Percentiles rank a stretch among this genome's conserved stretches.
These are phyloP conservation scores for Boletus subparvulus DNA, from an alignment of 768 basidiomycete species.

Conservation along the genomic window DNA sequence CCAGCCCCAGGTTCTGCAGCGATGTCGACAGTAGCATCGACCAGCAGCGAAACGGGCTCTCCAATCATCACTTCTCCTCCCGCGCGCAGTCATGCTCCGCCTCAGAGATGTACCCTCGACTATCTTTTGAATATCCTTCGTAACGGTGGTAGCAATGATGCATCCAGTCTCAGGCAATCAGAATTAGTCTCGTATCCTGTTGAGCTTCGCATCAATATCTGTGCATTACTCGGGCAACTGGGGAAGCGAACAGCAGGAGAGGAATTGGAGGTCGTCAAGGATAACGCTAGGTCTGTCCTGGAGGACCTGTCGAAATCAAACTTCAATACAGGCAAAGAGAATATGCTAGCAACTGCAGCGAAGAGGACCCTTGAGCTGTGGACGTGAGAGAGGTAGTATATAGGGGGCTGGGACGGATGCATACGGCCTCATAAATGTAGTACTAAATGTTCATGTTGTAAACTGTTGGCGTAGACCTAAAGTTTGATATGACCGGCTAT, in stretches of 20 bases:
- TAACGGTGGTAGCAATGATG: conserved; percentile 35
- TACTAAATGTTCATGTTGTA: conserved; percentile 1
- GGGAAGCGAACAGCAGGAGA: conserved; percentile 51
- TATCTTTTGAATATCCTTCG: conserved; percentile 63
- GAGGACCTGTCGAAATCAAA: conserved; percentile 44
- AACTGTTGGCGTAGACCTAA: not conserved
- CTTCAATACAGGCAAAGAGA: conserved; percentile 35
- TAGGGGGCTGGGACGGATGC: not conserved
- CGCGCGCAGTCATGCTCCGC: conserved; percentile 36
- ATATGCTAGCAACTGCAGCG: conserved; percentile 38
- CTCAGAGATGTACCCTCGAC: conserved; percentile 62
- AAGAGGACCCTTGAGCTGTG: conserved; percentile 44
- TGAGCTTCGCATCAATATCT: conserved; percentile 76
- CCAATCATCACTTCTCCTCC: conserved; percentile 48
- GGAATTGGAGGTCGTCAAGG: conserved; percentile 51
- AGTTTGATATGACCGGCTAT: conserved; percentile 6
- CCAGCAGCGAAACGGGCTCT: conserved; percentile 46
- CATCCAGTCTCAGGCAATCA: conserved; percentile 42
- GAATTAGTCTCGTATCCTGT: conserved; percentile 52
- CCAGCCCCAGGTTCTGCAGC: conserved; percentile 33
- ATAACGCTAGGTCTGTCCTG: conserved; percentile 48
- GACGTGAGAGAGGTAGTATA: conserved; percentile 17
- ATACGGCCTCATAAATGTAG: not conserved
- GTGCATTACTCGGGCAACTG: conserved; percentile 67
- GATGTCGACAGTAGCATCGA: conserved; percentile 40